A percentile compares a stretch with the other conserved stretches of the same genome.
These are phyloP conservation scores for Trichoderma sp. DNA, from an alignment of 2,329 filamentous ascomycete species.

Conservation along the genomic window DNA sequence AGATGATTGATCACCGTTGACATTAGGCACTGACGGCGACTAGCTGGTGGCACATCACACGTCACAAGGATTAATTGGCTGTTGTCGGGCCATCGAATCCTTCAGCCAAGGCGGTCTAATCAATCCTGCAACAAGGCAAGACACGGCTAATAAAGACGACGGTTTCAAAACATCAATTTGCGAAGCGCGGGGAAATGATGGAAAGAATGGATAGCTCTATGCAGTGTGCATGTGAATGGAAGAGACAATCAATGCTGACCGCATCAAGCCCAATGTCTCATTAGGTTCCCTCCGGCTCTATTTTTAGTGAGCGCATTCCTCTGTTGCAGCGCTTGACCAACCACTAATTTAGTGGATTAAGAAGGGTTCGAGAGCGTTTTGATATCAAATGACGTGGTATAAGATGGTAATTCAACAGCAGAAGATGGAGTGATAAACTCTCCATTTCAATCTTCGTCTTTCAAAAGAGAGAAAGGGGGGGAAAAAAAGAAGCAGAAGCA, in stretches of 20 bases:
- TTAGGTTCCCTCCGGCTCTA: background rate
- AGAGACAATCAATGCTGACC: background rate
- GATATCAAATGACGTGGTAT: background rate
- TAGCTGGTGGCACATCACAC: background rate
- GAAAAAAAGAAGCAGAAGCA: background rate
- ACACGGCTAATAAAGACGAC: background rate
- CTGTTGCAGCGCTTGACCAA: background rate
- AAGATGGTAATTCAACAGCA: too few relatives aligned
- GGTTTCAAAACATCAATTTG: background rate
- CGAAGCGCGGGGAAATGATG: background rate
- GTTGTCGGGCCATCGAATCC: constrained; percentile 1
- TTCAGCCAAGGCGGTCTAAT: background rate
- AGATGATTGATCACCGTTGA: background rate
- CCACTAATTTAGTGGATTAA: background rate
- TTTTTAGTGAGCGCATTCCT: background rate
- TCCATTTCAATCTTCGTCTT: too few relatives aligned
- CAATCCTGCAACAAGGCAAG: too few relatives aligned
- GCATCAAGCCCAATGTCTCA: background rate
- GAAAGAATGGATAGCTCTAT: background rate
- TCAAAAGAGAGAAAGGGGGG: background rate
- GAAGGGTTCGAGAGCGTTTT: background rate
- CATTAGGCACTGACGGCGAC: background rate
- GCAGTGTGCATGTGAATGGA: background rate
- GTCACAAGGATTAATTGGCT: background rate
- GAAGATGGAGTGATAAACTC: too few relatives aligned